Evolutionary conservation across 768 basidiomycete species (phyloP).

Genomic region (Mycena maculata): DNA sequence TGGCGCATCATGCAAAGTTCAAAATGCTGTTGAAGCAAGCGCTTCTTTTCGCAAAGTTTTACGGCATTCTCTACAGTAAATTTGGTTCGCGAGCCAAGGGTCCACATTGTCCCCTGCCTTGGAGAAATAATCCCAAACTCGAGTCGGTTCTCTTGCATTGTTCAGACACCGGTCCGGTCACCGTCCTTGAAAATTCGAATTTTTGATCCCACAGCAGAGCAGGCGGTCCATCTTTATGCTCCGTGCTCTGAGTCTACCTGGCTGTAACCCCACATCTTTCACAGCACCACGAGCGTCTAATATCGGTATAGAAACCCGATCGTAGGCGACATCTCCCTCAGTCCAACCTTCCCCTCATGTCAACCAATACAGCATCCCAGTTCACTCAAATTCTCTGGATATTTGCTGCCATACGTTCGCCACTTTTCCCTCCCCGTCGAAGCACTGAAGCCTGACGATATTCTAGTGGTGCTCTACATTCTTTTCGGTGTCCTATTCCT

Average conservation of each 20-base stretch:
- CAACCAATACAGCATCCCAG: constrained; percentile 11
- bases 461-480: constrained; percentile 34
- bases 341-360: background rate
- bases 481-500: constrained; percentile 31
- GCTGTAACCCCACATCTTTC: too few relatives aligned
- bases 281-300: background rate
- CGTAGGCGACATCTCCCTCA: background rate
- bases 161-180: too few relatives aligned
- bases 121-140: background rate
- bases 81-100: background rate
- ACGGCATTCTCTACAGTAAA: too few relatives aligned
- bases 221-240: too few relatives aligned
- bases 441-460: background rate
- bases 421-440: background rate
- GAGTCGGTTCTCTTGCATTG: background rate
- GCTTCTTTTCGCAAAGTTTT: too few relatives aligned
- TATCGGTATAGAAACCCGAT: background rate
- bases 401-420: constrained; percentile 26
- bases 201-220: too few relatives aligned
- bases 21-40: background rate
- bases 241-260: too few relatives aligned
- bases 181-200: background rate
- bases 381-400: constrained; percentile 33
- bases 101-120: background rate
- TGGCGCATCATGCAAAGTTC: too few relatives aligned